Evolutionary conservation across 1,284 basidiomycete species (phyloP).

Genomic region (Exobasidium rhododendri): DNA sequence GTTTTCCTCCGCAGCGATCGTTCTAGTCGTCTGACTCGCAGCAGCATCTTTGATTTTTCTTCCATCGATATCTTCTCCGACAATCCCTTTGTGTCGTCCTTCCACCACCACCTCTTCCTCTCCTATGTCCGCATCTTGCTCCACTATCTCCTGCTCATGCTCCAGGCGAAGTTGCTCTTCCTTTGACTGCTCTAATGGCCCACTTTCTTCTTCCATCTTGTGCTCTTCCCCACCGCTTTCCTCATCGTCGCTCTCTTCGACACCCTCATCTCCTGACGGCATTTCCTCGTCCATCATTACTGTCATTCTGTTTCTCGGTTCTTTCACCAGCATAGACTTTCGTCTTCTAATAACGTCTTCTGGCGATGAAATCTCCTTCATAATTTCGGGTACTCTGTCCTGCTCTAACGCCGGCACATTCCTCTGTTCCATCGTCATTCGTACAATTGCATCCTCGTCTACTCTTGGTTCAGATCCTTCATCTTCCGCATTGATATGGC

Average conservation of each 20-base stretch:
- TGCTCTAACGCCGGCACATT: no score
- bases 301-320: constrained; percentile 32
- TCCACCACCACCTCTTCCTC: constrained; percentile 11
- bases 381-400: no score
- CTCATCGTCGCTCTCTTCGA: constrained; percentile 14
- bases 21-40: no score
- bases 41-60: neutral
- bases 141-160: constrained; percentile 16
- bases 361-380: neutral
- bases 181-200: neutral
- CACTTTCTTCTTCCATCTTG: neutral
- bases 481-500: neutral
- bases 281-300: constrained; percentile 42
- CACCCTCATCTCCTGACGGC: constrained; percentile 21
- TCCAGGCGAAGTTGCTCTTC: neutral
- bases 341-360: neutral
- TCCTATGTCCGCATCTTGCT: constrained; percentile 17
- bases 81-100: constrained; percentile 6
- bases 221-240: constrained; percentile 5
- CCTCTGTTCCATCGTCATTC: no score
- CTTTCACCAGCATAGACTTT: neutral
- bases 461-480: neutral
- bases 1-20: neutral
- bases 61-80: neutral
- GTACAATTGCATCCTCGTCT: neutral